These are phyloP conservation scores for Albugo candida DNA, from an alignment of 352 stramenopile species.

Conservation along the genomic window DNA sequence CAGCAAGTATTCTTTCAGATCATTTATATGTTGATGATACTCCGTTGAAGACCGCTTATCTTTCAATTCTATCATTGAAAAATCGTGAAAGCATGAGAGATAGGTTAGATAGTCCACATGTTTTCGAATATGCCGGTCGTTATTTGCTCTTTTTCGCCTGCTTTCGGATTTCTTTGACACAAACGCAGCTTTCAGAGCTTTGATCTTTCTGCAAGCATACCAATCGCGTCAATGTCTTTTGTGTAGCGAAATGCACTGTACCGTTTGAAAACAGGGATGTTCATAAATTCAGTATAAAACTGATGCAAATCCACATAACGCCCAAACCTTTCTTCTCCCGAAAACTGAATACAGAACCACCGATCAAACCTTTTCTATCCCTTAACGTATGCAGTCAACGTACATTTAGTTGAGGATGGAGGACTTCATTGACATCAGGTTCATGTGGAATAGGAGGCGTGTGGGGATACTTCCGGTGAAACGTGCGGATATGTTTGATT, in stretches of 20 bases:
- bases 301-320: slow-evolving; percentile 82
- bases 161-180: too few relatives aligned
- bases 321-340: slow-evolving; percentile 73
- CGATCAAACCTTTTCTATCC: background rate
- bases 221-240: too few relatives aligned
- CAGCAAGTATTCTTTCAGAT: slow-evolving; percentile 66
- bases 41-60: slow-evolving; percentile 34
- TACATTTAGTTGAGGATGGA: slow-evolving; percentile 41
- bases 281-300: slow-evolving; percentile 64
- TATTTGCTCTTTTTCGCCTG: background rate
- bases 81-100: slow-evolving; percentile 43
- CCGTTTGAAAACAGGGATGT: slow-evolving; percentile 41
- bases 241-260: slow-evolving; percentile 1
- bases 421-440: slow-evolving; percentile 27
- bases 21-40: slow-evolving; percentile 48
- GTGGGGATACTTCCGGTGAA: slow-evolving; percentile 74
- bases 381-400: background rate
- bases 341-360: slow-evolving; percentile 25
- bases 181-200: too few relatives aligned
- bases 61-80: slow-evolving; percentile 25
- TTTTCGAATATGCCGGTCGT: background rate
- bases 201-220: too few relatives aligned
- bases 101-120: slow-evolving; percentile 57
- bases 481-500: slow-evolving; percentile 64
- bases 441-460: slow-evolving; percentile 33